These are phyloP conservation scores for Aspergillus taichungensis DNA, from an alignment of 495 filamentous ascomycete species.

Conservation along the genomic window DNA sequence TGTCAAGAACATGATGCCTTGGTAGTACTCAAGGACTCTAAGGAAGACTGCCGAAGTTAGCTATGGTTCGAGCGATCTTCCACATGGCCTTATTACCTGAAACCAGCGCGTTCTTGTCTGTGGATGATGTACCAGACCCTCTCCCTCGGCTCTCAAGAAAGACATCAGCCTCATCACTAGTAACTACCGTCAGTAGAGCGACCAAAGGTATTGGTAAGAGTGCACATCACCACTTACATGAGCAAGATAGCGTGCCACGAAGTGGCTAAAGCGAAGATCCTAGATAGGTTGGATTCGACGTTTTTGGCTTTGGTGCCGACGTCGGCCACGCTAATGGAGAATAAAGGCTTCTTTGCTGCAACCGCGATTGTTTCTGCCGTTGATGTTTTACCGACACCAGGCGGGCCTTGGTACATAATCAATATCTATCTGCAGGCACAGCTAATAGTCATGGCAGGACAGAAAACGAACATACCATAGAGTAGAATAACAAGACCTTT, in stretches of 20 bases:
- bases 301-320: slow-evolving; percentile 24
- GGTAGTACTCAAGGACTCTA: slow-evolving; percentile 46
- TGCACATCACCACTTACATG: slow-evolving; percentile 7
- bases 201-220: too few relatives aligned
- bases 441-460: too few relatives aligned
- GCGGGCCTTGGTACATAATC: slow-evolving; percentile 41
- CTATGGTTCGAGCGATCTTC: neutral
- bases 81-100: slow-evolving; percentile 23
- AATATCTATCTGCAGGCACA: slow-evolving; percentile 3
- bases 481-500: too few relatives aligned
- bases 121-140: slow-evolving; percentile 16
- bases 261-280: slow-evolving; percentile 30
- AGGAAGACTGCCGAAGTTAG: slow-evolving; percentile 33
- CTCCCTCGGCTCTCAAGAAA: slow-evolving; percentile 34
- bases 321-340: slow-evolving; percentile 20
- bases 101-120: slow-evolving; percentile 38
- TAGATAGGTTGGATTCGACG: slow-evolving; percentile 29
- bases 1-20: slow-evolving; percentile 49
- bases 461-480: too few relatives aligned
- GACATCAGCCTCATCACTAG: slow-evolving; percentile 43
- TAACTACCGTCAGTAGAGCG: too few relatives aligned
- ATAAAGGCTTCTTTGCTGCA: slow-evolving; percentile 10
- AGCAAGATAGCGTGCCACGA: slow-evolving; percentile 41
- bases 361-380: slow-evolving; percentile 22
- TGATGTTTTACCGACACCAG: slow-evolving; percentile 32